These are phyloP conservation scores for Ogataea glucozyma DNA, from an alignment of 805 yeast species.

Conservation along the genomic window DNA sequence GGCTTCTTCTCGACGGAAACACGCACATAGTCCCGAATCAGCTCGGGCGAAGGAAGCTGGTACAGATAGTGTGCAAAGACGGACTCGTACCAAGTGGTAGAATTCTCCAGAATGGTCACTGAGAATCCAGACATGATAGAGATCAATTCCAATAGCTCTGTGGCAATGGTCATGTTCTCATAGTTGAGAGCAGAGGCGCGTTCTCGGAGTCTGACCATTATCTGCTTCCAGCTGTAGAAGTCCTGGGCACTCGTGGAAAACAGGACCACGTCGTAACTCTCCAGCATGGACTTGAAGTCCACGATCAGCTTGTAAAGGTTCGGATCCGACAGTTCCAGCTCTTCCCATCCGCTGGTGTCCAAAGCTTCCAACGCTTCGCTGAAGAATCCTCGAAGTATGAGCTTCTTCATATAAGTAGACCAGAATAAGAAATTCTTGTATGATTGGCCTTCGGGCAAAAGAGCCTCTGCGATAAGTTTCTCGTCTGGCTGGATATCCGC, in stretches of 20 bases:
- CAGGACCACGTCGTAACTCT: conserved; percentile 38
- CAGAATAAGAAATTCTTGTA: conserved; percentile 58
- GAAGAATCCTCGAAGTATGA: conserved; percentile 62
- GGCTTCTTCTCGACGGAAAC: conserved; percentile 37
- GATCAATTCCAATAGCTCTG: conserved; percentile 44
- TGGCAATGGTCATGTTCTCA: conserved; percentile 32
- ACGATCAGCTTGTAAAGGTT: conserved; percentile 40
- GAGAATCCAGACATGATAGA: conserved; percentile 49
- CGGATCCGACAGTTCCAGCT: conserved; percentile 32
- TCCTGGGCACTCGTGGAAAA: conserved; percentile 40
- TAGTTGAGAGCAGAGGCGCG: conserved; percentile 30
- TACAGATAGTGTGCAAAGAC: conserved; percentile 44
- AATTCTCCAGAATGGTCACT: conserved; percentile 48
- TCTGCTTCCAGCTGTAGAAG: conserved; percentile 52
- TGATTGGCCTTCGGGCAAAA: conserved; percentile 42
- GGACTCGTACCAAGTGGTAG: conserved; percentile 70
- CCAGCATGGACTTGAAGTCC: conserved; percentile 43
- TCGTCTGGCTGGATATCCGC: conserved; percentile 67
- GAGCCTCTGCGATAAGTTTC: conserved; percentile 47
- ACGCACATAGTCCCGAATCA: conserved; percentile 43
- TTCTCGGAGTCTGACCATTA: conserved; percentile 52
- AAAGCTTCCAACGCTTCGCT: conserved; percentile 54
- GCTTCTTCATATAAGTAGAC: conserved; percentile 56
- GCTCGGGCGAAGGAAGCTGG: conserved; percentile 54
- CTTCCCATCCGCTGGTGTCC: conserved; percentile 43